Base-by-base conservation (phyloP, 1,284 basidiomycete species). In the Moesziomyces parantarcticus region DNA sequence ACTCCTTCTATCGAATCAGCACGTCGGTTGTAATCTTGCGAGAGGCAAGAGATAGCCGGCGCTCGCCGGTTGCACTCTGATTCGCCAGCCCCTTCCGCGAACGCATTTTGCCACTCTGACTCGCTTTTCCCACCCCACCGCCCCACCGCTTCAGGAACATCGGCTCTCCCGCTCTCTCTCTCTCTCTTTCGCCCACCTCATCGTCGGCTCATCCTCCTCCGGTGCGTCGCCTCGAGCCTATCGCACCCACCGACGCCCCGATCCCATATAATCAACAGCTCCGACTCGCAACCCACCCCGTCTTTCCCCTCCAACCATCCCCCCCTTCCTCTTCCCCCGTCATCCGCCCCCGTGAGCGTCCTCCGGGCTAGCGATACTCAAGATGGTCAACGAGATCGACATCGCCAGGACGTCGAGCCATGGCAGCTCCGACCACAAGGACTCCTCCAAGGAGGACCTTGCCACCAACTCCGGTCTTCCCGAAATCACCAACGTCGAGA, bases 401-500 rank as follows among this genome's bases (percentile, higher is more conserved):
- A 50, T 71, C 51, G 58, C 46, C 40, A 46, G 62, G 20, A 34
- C 62, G 22, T 22, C 44, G 43, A 65, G 62, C 55, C 48, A 61
- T 40, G 65, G 53, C 54, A 58, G 57, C 41, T 62, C 71, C 43
- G 61, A 48, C 11, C 29, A 26, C 9, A 68, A 75, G 63, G 40
- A 7, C 50, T 64, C 65, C 10, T 67, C 64, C 47, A 74, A 74
- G 56, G 71, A 66, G n/a, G 62, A 66, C 4, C 29, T 55, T 20
- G 63, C 39, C 47, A 48, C 26, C 13, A 39, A 61, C 39, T 43
- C 44, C 43, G 13, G n/a, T n/a, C n/a, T 56, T 25, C 34, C 42
- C 16, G 63, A 76, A 45, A 50, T 74, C 22, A 39, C 64, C 65
- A 67, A 75, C 25, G 59, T 75, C 58, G 72, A 77, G 50, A 43